These are phyloP conservation scores for Penium margaritaceum DNA, from an alignment of 139 green algal genomes.

Conservation along the genomic window DNA sequence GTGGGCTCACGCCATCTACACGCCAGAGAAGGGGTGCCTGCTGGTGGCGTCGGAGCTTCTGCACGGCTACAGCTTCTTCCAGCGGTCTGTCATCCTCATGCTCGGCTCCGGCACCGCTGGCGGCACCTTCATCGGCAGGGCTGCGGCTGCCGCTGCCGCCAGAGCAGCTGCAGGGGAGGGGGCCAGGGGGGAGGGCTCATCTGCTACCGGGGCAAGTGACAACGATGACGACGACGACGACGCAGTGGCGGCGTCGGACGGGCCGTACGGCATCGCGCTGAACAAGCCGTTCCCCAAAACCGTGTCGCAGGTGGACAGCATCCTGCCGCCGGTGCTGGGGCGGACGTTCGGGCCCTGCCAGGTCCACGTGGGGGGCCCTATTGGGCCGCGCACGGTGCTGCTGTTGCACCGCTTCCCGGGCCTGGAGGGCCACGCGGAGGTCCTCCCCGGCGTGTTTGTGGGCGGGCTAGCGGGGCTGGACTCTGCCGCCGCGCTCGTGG, in stretches of 20 bases:
- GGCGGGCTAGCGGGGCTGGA: slow-evolving; percentile 11
- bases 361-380: slow-evolving; percentile 33
- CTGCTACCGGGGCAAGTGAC: too few species aligned
- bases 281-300: slow-evolving; percentile 19
- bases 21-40: slow-evolving; percentile 29
- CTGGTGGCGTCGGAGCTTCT: slow-evolving; percentile 31
- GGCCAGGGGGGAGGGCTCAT: too few species aligned
- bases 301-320: slow-evolving; percentile 13
- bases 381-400: slow-evolving; percentile 16
- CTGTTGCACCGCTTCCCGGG: slow-evolving; percentile 10
- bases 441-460: slow-evolving; percentile 14
- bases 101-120: background rate
- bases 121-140: too few species aligned
- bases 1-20: slow-evolving; percentile 28
- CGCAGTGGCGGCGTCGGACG: slow-evolving; percentile 8
- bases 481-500: slow-evolving; percentile 4
- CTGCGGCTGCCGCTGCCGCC: too few species aligned
- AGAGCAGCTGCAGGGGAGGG: too few species aligned
- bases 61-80: slow-evolving; percentile 34
- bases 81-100: slow-evolving; percentile 32
- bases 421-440: slow-evolving; percentile 17
- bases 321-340: background rate
- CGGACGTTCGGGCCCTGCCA: slow-evolving; percentile 23
- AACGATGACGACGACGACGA: too few species aligned
- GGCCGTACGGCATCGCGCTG: slow-evolving; percentile 30